Conservation (phyloP, 805 yeast genomes). For the Candida saitoana region DNA sequence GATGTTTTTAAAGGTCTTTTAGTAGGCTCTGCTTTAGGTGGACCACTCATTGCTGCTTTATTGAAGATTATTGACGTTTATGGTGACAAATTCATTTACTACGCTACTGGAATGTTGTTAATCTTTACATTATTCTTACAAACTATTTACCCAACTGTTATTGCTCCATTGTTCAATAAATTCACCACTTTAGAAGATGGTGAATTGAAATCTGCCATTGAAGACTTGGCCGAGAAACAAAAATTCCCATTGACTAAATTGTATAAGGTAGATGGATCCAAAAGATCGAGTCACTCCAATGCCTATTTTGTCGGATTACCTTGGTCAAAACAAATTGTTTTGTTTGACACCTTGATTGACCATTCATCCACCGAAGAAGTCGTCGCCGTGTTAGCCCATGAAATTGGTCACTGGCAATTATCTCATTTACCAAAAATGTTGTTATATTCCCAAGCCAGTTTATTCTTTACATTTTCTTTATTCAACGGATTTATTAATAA, state of each 20-base stretch:
- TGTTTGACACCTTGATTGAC: slow-evolving; percentile 85
- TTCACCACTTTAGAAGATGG: slow-evolving; percentile 88
- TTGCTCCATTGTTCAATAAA: slow-evolving; percentile 91
- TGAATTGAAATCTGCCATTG: slow-evolving; percentile 77
- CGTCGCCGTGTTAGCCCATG: slow-evolving; percentile 96
- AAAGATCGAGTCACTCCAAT: slow-evolving; percentile 92
- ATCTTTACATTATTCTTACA: slow-evolving; percentile 68
- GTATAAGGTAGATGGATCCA: slow-evolving; percentile 94
- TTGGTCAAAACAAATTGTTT: slow-evolving; percentile 93
- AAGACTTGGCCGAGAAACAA: slow-evolving; percentile 67
- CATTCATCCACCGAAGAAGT: slow-evolving; percentile 74
- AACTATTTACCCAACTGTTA: slow-evolving; percentile 76
- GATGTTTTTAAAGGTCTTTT: slow-evolving; percentile 64
- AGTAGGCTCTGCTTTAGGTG: slow-evolving; percentile 56
- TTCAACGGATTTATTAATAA: slow-evolving; percentile 82
- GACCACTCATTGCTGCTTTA: slow-evolving; percentile 70
- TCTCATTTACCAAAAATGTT: slow-evolving; percentile 82
- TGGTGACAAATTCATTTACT: slow-evolving; percentile 78
- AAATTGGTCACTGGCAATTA: slow-evolving; percentile 96
- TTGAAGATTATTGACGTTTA: slow-evolving; percentile 76
- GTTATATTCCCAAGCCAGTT: slow-evolving; percentile 57
- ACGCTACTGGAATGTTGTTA: slow-evolving; percentile 69
- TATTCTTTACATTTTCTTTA: slow-evolving; percentile 60
- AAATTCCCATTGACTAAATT: slow-evolving; percentile 83
- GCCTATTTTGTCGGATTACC: slow-evolving; percentile 97